Evolutionary conservation across 2,329 filamentous ascomycete species (phyloP), one percentile per base, ranked within the genome.

Genomic region (Colletotrichum lini): DNA sequence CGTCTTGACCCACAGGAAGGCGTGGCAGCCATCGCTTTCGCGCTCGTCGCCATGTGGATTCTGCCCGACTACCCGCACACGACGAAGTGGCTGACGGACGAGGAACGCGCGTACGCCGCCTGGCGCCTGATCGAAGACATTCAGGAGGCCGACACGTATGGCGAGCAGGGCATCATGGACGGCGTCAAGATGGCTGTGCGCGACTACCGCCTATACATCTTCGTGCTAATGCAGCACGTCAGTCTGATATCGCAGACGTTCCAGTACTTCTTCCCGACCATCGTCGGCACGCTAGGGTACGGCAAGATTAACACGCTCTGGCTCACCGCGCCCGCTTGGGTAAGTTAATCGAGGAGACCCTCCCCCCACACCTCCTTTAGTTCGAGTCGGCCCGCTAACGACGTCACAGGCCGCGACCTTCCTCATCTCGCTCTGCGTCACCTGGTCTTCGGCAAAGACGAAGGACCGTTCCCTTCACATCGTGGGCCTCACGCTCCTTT

Each of bases 221-320:
- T 90, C 63, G 82, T 87, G 2, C 78, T 89, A 26, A 78, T 90
- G 3, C 87, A 90, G 75, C 87, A 89, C 67, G 75, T 83, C n/a
- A 85, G 82, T 42, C 73, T 89, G 18, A 78, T 88, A 1, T 83
- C 84, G 0, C 87, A 89, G 75, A 88, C 86, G 1, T 91, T 91
- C 75, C 88, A 90, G 56, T 91, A 91, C 76, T 91, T 91, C 80
- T 92, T 92, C 79, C 90, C 90, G 0, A 88, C 85, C 0, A 90
- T 92, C 50, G 87, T 92, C 1, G 84, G 88, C 53, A 91, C 88
- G 0, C 83, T 92, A 0, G 88, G 89, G 0, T 92, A 89, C 77
- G 82, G 83, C 9, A 84, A 80, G 30, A 86, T 89, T 56, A 79
- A 83, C 16, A 90, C 89, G 0, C 80, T 91, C 0, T 84, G 89